Evolutionary conservation across 352 stramenopile species (phyloP).

Genomic region (Globisporangium nodosum): DNA sequence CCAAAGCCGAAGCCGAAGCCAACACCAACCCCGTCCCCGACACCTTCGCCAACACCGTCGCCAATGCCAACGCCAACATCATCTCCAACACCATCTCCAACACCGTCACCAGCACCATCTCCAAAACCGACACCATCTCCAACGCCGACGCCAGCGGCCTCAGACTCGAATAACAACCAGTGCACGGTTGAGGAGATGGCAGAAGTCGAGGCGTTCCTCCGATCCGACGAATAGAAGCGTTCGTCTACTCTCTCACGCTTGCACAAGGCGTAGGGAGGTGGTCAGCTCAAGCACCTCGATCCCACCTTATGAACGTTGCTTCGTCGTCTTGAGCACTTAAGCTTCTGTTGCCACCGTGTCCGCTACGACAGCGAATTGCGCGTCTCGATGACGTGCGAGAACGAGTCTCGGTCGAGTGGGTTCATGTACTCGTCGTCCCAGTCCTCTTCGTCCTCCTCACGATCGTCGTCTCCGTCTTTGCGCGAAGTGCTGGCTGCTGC

Average conservation of each 20-base stretch:
- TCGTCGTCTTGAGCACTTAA: background rate
- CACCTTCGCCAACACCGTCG: too few relatives aligned
- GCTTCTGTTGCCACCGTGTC: background rate
- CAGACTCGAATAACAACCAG: constrained; percentile 7
- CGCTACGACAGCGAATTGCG: constrained; percentile 21
- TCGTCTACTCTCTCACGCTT: background rate
- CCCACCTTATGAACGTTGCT: background rate
- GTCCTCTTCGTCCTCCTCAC: constrained; percentile 6
- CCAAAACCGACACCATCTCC: background rate
- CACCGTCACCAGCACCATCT: background rate
- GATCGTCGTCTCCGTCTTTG: constrained; percentile 8
- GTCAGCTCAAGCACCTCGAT: background rate
- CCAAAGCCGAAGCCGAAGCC: background rate
- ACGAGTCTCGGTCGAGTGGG: constrained; percentile 25
- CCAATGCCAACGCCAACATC: background rate
- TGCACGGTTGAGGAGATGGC: constrained; percentile 15
- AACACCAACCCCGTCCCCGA: constrained; percentile 2
- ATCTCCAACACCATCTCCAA: background rate
- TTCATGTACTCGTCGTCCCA: constrained; percentile 18
- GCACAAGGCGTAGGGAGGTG: background rate
- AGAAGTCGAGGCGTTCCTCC: constrained; percentile 14
- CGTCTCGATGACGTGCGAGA: constrained; percentile 24
- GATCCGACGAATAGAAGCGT: constrained; percentile 3
- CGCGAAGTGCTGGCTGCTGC: background rate
- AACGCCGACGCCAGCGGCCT: background rate